Conservation (phyloP, 768 basidiomycete species). For the Tephrocybe sp. region DNA sequence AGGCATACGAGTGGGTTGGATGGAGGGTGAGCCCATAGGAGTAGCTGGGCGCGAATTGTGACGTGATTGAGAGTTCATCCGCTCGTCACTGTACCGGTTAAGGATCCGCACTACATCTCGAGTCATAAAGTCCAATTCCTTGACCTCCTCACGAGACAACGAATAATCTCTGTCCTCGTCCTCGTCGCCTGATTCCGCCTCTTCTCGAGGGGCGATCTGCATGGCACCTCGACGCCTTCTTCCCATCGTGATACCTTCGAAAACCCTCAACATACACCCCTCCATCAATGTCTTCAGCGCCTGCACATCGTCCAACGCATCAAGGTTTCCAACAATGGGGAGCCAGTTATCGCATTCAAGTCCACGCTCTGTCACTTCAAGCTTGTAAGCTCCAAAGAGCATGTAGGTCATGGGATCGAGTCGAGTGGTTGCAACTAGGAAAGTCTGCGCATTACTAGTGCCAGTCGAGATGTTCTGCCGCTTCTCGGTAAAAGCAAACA, state of each 20-base stretch:
- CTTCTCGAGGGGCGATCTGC: slow-evolving; percentile 40
- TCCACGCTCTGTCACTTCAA: slow-evolving; percentile 68
- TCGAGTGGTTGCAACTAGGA: slow-evolving; percentile 77
- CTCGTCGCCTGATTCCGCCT: slow-evolving; percentile 62
- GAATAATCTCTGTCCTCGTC: slow-evolving; percentile 51
- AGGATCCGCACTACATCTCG: slow-evolving; percentile 73
- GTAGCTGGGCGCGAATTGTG: slow-evolving; percentile 68
- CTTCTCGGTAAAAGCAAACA: slow-evolving; percentile 85
- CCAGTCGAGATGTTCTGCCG: slow-evolving; percentile 65
- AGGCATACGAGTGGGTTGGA: slow-evolving; percentile 33
- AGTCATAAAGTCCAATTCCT: slow-evolving; percentile 74
- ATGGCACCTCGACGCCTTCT: slow-evolving; percentile 33
- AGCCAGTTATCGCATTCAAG: slow-evolving; percentile 92
- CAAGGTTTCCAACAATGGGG: slow-evolving; percentile 72
- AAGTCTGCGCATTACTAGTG: slow-evolving; percentile 54
- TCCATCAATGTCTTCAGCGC: slow-evolving; percentile 80
- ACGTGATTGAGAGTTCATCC: slow-evolving; percentile 54
- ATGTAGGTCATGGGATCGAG: slow-evolving; percentile 89
- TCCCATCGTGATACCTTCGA: slow-evolving; percentile 73
- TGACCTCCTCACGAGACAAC: slow-evolving; percentile 67
- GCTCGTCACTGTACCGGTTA: slow-evolving; percentile 69
- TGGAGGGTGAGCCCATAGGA: slow-evolving; percentile 55
- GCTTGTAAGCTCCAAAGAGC: slow-evolving; percentile 85
- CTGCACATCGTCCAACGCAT: slow-evolving; percentile 81
- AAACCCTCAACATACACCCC: slow-evolving; percentile 83